Evolutionary conservation across 805 yeast species (phyloP), one percentile per base, ranked within the genome.

Genomic region (Candida succiphila): DNA sequence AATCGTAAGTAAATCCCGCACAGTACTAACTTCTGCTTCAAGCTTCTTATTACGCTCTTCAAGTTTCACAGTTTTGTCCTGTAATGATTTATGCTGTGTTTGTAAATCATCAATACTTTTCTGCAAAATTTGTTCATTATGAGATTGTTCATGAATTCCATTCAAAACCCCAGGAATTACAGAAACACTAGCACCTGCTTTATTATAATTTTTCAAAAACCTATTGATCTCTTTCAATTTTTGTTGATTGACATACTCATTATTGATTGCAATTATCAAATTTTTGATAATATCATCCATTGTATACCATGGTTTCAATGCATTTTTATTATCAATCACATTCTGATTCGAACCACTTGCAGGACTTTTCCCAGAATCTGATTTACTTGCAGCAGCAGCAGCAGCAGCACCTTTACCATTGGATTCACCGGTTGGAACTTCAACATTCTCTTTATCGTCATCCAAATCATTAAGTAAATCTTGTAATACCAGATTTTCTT

Each of bases 181-280:
- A 7, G 19, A 17, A n/a, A 17, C 18, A 7, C 27, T 25, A 25
- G 12, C 14, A 13, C n/a, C 14, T 16, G n/a, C 12, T 7, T 7
- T 40, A 10, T 57, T 67, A 43, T 75, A 82, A 37, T 65, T 67
- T 28, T 56, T 54, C 37, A 81, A 50, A 42, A 78, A 80, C 17
- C 55, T 59, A 24, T 72, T 75, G 27, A 82, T 58, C 9, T 78
- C 66, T 29, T 60, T 58, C 34, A 80, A 51, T 37, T 75, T 66
- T 41, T 70, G 61, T 42, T 67, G 75, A 44, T 80, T 81, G 33
- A 75, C 63, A 43, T 70, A 76, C 35, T 75, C 75, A 40, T 69
- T 62, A 33, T 75, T 66, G 15, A 82, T 56, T 34, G 75, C 74
- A 20, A 69, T 58, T 2, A 77, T 65, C 26, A 83, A 53, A 16